These are phyloP conservation scores for Euphorbia schlechtendalii DNA, from an alignment of 441 rosid species.

Conservation along the genomic window DNA sequence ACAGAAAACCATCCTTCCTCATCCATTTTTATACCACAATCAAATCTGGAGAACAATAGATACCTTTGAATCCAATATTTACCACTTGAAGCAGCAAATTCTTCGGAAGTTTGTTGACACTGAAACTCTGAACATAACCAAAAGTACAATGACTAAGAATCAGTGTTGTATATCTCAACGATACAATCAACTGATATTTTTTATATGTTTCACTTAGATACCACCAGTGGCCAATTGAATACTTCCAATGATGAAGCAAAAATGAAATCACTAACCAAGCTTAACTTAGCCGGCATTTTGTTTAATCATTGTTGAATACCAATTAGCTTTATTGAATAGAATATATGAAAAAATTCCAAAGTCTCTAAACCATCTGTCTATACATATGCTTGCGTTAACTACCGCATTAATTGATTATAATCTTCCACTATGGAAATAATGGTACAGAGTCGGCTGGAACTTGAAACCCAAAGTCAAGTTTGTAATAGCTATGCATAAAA, in stretches of 20 bases:
- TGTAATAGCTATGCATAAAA: not conserved
- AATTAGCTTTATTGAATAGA: not conserved
- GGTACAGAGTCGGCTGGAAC: not conserved
- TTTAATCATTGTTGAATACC: not conserved
- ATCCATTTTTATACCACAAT: slow-evolving; percentile 80
- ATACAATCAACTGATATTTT: not conserved
- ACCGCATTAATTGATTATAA: not conserved
- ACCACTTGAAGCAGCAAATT: slow-evolving; percentile 32
- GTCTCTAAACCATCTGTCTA: not conserved
- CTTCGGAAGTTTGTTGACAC: slow-evolving; percentile 31
- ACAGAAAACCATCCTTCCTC: slow-evolving; percentile 99
- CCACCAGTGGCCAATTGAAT: slow-evolving; percentile 1
- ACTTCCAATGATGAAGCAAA: not conserved
- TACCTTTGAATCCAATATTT: slow-evolving; percentile 92
- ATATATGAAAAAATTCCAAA: not conserved
- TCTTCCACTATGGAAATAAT: not conserved
- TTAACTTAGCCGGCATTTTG: not conserved
- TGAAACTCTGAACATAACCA: slow-evolving; percentile 43
- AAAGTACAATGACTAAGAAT: slow-evolving; percentile 8
- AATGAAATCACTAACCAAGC: not conserved
- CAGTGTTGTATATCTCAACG: not conserved
- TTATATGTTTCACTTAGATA: slow-evolving; percentile 2
- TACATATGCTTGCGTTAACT: not conserved
- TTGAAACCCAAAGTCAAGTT: not conserved
- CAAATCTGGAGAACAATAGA: slow-evolving; percentile 67